phyloP scores from a whole-genome alignment of 768 basidiomycete genomes.

The Podaxis sp. region DNA sequence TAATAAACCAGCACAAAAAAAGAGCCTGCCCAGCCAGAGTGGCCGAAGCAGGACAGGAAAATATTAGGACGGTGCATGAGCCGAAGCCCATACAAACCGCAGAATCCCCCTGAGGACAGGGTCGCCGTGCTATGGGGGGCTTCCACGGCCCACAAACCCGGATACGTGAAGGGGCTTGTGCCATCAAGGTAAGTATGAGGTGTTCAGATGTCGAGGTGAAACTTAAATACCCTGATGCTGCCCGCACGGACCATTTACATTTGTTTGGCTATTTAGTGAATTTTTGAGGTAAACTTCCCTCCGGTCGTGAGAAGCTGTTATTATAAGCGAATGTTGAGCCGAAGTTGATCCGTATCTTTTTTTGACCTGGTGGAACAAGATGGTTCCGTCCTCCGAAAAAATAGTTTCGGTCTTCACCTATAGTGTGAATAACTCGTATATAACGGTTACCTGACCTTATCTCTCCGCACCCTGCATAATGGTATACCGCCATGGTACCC shows the following conservation, averaged over 20 bases:
- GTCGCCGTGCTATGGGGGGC: slow-evolving; percentile 57
- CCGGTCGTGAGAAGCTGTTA: neutral
- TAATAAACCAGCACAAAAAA: slow-evolving; percentile 24
- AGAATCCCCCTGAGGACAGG: slow-evolving; percentile 47
- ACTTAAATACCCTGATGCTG: slow-evolving; percentile 17
- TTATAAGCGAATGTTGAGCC: too few species aligned
- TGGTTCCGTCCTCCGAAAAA: too few species aligned
- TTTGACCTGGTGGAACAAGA: too few species aligned
- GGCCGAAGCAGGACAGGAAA: slow-evolving; percentile 65
- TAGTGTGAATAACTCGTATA: too few species aligned
- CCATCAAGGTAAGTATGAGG: slow-evolving; percentile 56
- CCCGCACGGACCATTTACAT: slow-evolving; percentile 26
- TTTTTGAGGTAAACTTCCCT: neutral
- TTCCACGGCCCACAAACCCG: slow-evolving; percentile 43
- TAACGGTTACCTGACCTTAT: too few species aligned
- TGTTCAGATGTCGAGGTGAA: slow-evolving; percentile 4
- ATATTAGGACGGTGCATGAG: slow-evolving; percentile 74
- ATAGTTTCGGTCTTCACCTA: too few species aligned
- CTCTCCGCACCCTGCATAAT: too few species aligned
- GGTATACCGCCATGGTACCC: too few species aligned
- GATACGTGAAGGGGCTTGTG: slow-evolving; percentile 40
- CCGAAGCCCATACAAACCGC: slow-evolving; percentile 62
- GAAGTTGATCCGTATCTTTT: too few species aligned
- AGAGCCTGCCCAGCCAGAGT: slow-evolving; percentile 49
- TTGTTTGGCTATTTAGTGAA: neutral